Base-by-base conservation (phyloP, 208 protist species). In the Tritrichomonas foetus region DNA sequence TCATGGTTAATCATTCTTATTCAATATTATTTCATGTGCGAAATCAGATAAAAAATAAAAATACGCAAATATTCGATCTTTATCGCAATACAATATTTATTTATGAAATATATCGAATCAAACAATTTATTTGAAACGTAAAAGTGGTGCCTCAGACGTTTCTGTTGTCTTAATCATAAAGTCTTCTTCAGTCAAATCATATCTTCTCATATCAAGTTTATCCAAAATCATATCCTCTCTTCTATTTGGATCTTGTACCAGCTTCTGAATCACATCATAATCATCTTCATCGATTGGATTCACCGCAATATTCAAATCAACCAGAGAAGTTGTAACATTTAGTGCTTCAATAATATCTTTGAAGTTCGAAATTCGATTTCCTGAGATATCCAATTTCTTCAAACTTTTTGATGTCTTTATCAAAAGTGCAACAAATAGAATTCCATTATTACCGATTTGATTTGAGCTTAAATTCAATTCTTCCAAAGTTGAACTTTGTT, bases 251-350 rank as follows among this genome's bases (percentile, higher is more conserved):
- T 89, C 1, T 30, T 53, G 27, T 20, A 33, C 78, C 13, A 89
- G 39, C 36, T 57, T 57, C 5, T 53, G 14, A 89, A 89, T 53
- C 11, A 39, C 30, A 53, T 89, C 78, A 20, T 89, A 49, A 57
- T 89, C 78, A 53, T 89, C 47, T 39, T 44, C 41, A 16, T 47
- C 33, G 30, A 89, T 89, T 89, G 78, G 78, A 36, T 89, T 89
- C 57, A 47, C 78, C 33, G 78, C 41, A 89, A 49, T 47, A 30
- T 47, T 89, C 11, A 89, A 53, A 27, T 61, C 78, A 57, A 5
- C 57, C 3, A 89, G 30, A 33, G 78, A 41, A 16, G 13, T 89
- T 3, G 33, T 89, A 27, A 44, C 41, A 44, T 89, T 89, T 0
- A 89, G 27, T 27, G 78, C 78, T 53, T 89, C 47, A n/a, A 57